These are phyloP conservation scores for Chlorella sp. DNA, from an alignment of 139 green algal species.

Conservation along the genomic window DNA sequence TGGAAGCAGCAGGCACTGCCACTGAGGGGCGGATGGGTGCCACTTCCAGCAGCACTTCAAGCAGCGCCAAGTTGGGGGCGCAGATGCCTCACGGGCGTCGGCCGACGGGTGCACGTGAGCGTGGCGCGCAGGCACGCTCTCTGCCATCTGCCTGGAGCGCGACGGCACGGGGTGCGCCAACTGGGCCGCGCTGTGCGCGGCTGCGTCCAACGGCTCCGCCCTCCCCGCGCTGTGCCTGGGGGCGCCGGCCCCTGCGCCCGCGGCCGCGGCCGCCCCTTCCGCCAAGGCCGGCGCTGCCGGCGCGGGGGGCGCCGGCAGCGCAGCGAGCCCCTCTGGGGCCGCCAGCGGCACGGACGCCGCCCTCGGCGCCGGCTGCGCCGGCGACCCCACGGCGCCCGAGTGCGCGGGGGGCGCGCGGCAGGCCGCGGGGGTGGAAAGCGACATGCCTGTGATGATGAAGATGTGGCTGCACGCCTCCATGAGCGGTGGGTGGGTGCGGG, in stretches of 20 bases:
- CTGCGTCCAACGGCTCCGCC: not conserved
- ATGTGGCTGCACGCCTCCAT: conserved; percentile 43
- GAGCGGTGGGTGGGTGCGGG: no score
- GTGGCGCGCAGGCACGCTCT: conserved; percentile 28
- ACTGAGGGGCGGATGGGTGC: no score
- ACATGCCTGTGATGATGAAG: not conserved
- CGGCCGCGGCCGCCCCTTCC: not conserved
- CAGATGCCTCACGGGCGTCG: no score
- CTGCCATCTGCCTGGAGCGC: not conserved
- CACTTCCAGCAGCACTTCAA: no score
- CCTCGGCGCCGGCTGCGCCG: not conserved
- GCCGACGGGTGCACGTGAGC: no score
- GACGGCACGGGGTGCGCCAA: not conserved
- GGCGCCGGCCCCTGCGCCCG: not conserved
- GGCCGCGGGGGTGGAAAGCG: no score
- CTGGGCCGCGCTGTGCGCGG: not conserved
- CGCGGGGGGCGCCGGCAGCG: not conserved
- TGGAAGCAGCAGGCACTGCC: no score
- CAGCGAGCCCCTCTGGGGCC: not conserved
- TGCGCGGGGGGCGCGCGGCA: no score
- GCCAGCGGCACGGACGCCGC: not conserved
- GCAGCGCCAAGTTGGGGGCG: no score
- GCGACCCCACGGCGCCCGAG: no score
- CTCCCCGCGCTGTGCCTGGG: conserved; percentile 2
- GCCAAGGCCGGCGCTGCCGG: not conserved